Evolutionary conservation across 2,329 filamentous ascomycete species (phyloP).

Genomic region (Neonectria ditissima): DNA sequence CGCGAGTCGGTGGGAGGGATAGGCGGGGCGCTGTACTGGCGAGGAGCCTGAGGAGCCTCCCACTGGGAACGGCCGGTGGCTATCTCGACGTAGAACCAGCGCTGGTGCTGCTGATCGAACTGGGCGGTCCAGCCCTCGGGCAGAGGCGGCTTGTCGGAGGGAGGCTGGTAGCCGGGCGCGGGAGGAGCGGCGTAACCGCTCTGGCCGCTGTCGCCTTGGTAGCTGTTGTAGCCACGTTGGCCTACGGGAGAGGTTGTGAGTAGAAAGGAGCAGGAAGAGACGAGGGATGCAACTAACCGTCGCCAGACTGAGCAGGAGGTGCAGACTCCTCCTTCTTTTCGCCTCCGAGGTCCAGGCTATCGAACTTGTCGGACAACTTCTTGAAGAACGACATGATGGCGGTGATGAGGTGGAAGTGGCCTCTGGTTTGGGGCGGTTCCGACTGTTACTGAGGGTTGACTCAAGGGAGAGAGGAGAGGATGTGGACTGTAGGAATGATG

Average conservation of each 20-base stretch:
- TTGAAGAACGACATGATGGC: conserved; percentile 59
- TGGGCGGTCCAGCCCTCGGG: conserved; percentile 72
- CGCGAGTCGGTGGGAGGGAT: conserved; percentile 35
- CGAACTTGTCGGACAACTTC: conserved; percentile 57
- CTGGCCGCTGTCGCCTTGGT: conserved; percentile 39
- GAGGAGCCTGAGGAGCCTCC: conserved; percentile 70
- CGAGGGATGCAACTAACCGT: conserved; percentile 29
- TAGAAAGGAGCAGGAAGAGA: not conserved
- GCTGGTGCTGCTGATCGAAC: conserved; percentile 70
- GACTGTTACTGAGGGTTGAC: conserved; percentile 1
- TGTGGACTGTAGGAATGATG: conserved; percentile 8
- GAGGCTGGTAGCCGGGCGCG: conserved; percentile 50
- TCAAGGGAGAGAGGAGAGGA: conserved; percentile 2
- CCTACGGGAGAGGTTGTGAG: conserved; percentile 30
- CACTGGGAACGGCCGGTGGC: conserved; percentile 72
- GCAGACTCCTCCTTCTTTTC: conserved; percentile 40
- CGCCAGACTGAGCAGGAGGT: conserved; percentile 29
- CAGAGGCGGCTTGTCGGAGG: conserved; percentile 60
- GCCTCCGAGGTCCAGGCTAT: conserved; percentile 60
- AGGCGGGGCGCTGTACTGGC: conserved; percentile 36
- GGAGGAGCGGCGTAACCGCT: conserved; percentile 41
- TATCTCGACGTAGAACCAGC: conserved; percentile 74
- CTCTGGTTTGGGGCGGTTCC: conserved; percentile 28
- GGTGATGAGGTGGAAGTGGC: conserved; percentile 18
- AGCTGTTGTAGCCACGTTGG: conserved; percentile 44